Conservation (phyloP, 768 basidiomycete genomes). For the Amanita molliuscula region DNA sequence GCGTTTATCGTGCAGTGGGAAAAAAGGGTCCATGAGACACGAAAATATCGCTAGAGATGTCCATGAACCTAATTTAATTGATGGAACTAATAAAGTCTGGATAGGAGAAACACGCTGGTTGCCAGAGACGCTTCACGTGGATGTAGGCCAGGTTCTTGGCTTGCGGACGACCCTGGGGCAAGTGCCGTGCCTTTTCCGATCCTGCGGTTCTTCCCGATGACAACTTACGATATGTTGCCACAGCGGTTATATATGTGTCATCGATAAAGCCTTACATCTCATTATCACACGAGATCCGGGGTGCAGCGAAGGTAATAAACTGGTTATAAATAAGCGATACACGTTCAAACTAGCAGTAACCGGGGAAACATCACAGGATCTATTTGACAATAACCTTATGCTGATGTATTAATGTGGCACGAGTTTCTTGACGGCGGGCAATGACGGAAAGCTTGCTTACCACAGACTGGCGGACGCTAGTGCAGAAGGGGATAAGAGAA, state of each 20-base stretch:
- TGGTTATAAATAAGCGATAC: background rate
- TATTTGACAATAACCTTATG: background rate
- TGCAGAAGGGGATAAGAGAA: background rate
- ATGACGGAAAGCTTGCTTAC: background rate
- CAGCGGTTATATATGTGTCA: background rate
- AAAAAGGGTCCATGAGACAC: background rate
- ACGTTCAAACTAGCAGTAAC: background rate
- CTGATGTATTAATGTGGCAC: background rate
- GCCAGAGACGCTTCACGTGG: background rate
- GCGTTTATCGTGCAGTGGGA: background rate
- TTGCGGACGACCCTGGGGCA: background rate
- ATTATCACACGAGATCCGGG: background rate
- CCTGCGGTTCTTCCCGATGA: background rate
- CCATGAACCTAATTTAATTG: background rate
- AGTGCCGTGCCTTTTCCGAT: background rate
- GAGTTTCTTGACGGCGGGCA: background rate
- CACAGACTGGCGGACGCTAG: background rate
- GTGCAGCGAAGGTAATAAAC: background rate
- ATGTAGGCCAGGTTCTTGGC: background rate
- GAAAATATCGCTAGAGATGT: background rate
- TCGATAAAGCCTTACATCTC: background rate
- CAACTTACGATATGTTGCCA: too few species aligned
- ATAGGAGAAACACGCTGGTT: slow-evolving; percentile 2
- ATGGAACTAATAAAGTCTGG: background rate
- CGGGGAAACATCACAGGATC: background rate